Conservation (phyloP, 768 basidiomycete genomes). For the Termitomyces sp. region DNA sequence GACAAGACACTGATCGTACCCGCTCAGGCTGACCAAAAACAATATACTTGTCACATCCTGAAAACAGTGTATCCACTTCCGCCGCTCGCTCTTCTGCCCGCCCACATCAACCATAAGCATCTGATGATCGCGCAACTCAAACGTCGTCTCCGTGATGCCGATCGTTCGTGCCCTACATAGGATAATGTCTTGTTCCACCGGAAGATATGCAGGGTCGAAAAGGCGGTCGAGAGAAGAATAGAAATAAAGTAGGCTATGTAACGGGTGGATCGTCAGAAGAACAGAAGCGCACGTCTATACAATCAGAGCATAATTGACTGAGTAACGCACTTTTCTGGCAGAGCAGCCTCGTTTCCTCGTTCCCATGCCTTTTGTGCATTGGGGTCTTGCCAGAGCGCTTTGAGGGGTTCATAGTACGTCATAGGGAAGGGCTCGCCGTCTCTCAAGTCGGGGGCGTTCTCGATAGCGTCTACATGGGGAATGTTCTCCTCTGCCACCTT, state of each 20-base stretch:
- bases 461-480: constrained; percentile 55
- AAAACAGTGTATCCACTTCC: constrained; percentile 95
- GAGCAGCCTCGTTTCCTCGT: constrained; percentile 83
- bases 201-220: constrained; percentile 66
- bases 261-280: constrained; percentile 6
- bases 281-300: not conserved
- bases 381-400: constrained; percentile 70
- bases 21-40: constrained; percentile 86
- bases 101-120: constrained; percentile 94
- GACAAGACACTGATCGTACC: constrained; percentile 91
- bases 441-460: constrained; percentile 62
- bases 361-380: constrained; percentile 71
- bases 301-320: not conserved
- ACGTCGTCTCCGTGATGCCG: constrained; percentile 86
- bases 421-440: constrained; percentile 79
- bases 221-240: constrained; percentile 75
- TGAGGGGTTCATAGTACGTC: constrained; percentile 61
- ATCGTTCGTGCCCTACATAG: constrained; percentile 83
- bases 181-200: constrained; percentile 85
- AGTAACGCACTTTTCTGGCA: constrained; percentile 76
- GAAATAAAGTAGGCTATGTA: constrained; percentile 62
- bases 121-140: constrained; percentile 71
- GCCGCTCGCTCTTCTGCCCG: constrained; percentile 88
- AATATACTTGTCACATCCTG: constrained; percentile 92
- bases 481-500: constrained; percentile 59